phyloP scores from a whole-genome alignment of 2,329 filamentous ascomycete genomes.

The Beauveria caledonica region DNA sequence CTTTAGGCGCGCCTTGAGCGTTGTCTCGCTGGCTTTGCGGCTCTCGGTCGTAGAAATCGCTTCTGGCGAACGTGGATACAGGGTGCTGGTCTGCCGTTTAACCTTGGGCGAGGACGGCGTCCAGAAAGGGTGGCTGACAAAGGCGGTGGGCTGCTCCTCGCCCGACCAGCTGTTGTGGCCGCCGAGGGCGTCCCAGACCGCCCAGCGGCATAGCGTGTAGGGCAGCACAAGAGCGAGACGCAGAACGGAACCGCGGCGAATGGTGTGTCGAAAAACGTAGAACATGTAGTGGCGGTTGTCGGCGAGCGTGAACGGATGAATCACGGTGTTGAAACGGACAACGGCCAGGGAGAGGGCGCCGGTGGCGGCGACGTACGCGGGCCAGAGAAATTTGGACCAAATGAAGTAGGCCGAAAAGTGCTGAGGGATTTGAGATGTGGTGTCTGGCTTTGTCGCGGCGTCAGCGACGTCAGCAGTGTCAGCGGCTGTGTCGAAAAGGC shows the following conservation, averaged over 20 bases:
- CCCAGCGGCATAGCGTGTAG: constrained; percentile 64
- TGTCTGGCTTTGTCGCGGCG: neutral
- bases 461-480: too few species aligned
- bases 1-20: constrained; percentile 16
- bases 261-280: constrained; percentile 82
- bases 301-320: constrained; percentile 91
- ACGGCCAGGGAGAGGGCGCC: constrained; percentile 32
- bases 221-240: constrained; percentile 60
- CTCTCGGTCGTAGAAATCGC: neutral
- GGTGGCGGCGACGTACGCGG: constrained; percentile 27
- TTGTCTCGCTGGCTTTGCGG: constrained; percentile 1
- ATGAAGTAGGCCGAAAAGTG: constrained; percentile 17
- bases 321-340: constrained; percentile 79
- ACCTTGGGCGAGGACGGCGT: constrained; percentile 3
- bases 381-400: constrained; percentile 27
- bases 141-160: constrained; percentile 14
- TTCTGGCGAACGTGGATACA: constrained; percentile 10
- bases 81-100: neutral
- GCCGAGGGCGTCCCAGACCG: constrained; percentile 56
- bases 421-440: constrained; percentile 5
- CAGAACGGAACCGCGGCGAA: constrained; percentile 55
- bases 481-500: neutral
- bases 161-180: constrained; percentile 25
- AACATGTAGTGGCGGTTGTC: constrained; percentile 98
- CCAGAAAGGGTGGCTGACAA: constrained; percentile 23